Conservation (phyloP, 2,329 filamentous ascomycete species). For the Coleophoma cylindrospora region DNA sequence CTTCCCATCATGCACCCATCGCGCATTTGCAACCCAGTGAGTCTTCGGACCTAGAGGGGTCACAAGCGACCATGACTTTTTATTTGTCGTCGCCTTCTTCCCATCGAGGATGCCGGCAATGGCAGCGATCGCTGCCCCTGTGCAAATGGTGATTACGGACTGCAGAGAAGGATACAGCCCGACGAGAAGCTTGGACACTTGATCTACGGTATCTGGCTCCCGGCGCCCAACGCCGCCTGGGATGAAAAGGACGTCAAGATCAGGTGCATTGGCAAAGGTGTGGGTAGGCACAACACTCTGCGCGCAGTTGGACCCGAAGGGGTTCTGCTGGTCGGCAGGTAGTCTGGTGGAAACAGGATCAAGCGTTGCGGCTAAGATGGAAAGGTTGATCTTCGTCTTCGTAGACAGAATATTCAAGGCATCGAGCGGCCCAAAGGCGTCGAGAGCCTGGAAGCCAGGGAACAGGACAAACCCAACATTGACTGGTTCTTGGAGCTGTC, state of each 20-base stretch:
- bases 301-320: slow-evolving; percentile 7
- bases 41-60: slow-evolving; percentile 42
- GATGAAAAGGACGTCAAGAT: slow-evolving; percentile 58
- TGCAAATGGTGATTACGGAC: slow-evolving; percentile 61
- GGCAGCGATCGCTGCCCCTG: slow-evolving; percentile 53
- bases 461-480: slow-evolving; percentile 18
- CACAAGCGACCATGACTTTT: slow-evolving; percentile 46
- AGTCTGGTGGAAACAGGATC: slow-evolving; percentile 13
- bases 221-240: slow-evolving; percentile 54
- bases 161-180: slow-evolving; percentile 37
- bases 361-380: slow-evolving; percentile 12
- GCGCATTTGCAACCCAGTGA: slow-evolving; percentile 53
- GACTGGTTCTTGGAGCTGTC: background rate
- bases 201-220: slow-evolving; percentile 8
- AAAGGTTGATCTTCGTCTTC: slow-evolving; percentile 10
- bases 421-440: slow-evolving; percentile 22
- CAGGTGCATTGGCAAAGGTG: slow-evolving; percentile 14
- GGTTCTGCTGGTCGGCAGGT: background rate
- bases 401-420: slow-evolving; percentile 17
- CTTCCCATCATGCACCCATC: slow-evolving; percentile 62
- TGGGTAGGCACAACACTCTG: slow-evolving; percentile 16
- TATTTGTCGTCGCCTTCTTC: slow-evolving; percentile 60
- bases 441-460: slow-evolving; percentile 20
- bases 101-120: slow-evolving; percentile 54
- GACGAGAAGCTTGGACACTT: background rate